Base-by-base conservation (phyloP, 805 yeast species). In the Wickerhamomyces queroliae region DNA sequence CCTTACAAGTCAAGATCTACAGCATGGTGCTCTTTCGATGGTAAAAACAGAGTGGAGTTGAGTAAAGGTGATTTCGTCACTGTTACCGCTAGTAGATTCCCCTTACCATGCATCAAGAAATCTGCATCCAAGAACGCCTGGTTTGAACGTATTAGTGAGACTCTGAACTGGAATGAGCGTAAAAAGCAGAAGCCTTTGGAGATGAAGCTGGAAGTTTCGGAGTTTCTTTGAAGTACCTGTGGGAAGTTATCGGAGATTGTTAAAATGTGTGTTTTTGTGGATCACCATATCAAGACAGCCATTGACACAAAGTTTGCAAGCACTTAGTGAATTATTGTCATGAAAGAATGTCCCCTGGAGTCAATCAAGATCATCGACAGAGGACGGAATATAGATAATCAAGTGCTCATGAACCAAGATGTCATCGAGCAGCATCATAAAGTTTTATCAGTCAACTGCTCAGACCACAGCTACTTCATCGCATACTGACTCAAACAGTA, bases 21-120 rank as follows among this genome's bases (percentile, higher is more conserved):
- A 0, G 66, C 61, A 1, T 61, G 66, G 66, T 61, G 64, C 32
- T 53, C 64, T 6, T 61, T 61, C 44, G 66, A 61, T 42, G 66
- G 66, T 23, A 61, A 58, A 37, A 55, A 56, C 34, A 45, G 62
- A 37, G 53, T 59, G 3, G 64, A 61, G 26, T 40, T 61, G 19
- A 36, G 45, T 1, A 53, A 43, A 21, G 66, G 66, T 17, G 66
- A 61, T 42, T 58, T 58, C 32, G 43, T 61, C 18, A 58, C 62
- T 1, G 50, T 61, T 8, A 59, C 64, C 4, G 57, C 66, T 7
- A 58, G 64, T 31, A 49, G 61, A 20, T 61, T 41, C 36, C 66
- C 66, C 16, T 43, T 60, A 8, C 56, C 63, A 2, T 49, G 58
- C 21, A 50, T 61, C 18, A 55, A 49, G 33, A 51, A 55, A 25